Evolutionary conservation across 306 rosid species (phyloP), one percentile per base, ranked within the genome.

Genomic region (Argentina anserina): DNA sequence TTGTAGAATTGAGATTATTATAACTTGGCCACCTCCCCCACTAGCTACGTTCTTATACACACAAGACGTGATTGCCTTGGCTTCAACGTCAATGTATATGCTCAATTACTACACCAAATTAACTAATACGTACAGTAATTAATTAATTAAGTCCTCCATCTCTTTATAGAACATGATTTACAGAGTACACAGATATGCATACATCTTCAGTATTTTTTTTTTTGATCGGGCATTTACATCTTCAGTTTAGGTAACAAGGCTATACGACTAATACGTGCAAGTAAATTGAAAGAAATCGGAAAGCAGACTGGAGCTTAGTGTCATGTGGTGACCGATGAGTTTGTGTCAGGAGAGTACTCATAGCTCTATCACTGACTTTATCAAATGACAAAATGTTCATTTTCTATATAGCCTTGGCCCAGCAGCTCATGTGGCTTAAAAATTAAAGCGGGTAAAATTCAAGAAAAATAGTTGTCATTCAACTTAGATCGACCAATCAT

Each of bases 1-100:
- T 88, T 63, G 81, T 75, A 43, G 40, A 67, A 50, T 75, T 80
- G 61, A 70, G 65, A 68, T 70, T 50, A 46, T 65, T 65, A 28
- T 75, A 74, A 70, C n/a, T 64, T 52, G 63, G 41, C 17, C 67
- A 65, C 49, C 73, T 50, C 28, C 50, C 62, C 65, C 63, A 37
- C 71, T 67, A 23, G 63, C 65, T 76, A 72, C 66, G 42, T 82
- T 47, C 56, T 37, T 77, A 43, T 68, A 41, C 46, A 29, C 70
- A 63, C 42, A 61, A 33, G 84, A 82, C 83, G 75, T 70, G 41
- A 72, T 56, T 50, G 49, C 91, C 78, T 85, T 80, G 88, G 83
- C 86, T 76, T 87, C 87, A 68, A 76, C 91, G 95, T 80, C 78
- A 62, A 65, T 65, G 65, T 29, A 36, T 49, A 58, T 15, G 50